Percentiles rank a stretch among this genome's conserved stretches.
phyloP scores from a whole-genome alignment of 2,329 filamentous ascomycete genomes.

The Sclerotinia subarctica region DNA sequence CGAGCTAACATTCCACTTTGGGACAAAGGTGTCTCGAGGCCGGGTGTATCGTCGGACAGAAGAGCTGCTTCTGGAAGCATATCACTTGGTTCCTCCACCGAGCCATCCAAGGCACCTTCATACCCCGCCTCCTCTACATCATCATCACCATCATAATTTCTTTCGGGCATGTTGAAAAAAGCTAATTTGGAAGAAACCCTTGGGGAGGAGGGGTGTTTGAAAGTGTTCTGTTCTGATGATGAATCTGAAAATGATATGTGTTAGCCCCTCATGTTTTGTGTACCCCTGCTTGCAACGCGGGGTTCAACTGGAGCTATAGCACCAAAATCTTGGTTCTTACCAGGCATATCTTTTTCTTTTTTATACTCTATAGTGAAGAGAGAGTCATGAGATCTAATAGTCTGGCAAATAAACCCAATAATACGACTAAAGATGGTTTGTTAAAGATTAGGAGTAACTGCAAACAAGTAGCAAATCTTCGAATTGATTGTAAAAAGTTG shows the following conservation, averaged over 20 bases:
- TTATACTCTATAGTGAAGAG: background rate
- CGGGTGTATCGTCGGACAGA: slow-evolving; percentile 29
- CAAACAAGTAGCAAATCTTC: background rate
- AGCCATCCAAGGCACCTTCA: slow-evolving; percentile 24
- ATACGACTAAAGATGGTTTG: background rate
- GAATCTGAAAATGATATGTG: slow-evolving; percentile 15
- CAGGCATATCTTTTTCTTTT: slow-evolving; percentile 6
- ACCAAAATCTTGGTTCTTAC: background rate
- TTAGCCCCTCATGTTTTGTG: slow-evolving; percentile 15
- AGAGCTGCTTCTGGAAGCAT: slow-evolving; percentile 36
- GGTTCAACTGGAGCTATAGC: background rate
- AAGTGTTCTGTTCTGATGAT: background rate
- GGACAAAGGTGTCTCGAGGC: slow-evolving; percentile 29
- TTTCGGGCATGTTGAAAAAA: slow-evolving; percentile 6
- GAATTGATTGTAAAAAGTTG: background rate
- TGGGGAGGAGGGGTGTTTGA: background rate
- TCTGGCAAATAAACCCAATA: background rate
- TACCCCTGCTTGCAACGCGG: slow-evolving; percentile 20
- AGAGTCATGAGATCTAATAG: background rate
- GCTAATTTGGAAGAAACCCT: slow-evolving; percentile 4
- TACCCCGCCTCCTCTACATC: background rate
- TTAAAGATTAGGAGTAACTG: background rate
- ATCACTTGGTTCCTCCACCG: slow-evolving; percentile 26
- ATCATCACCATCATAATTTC: background rate
- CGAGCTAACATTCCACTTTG: slow-evolving; percentile 52